Evolutionary conservation across 2,329 filamentous ascomycete species (phyloP), one percentile per base, ranked within the genome.

Genomic region (Penicillium sp.): DNA sequence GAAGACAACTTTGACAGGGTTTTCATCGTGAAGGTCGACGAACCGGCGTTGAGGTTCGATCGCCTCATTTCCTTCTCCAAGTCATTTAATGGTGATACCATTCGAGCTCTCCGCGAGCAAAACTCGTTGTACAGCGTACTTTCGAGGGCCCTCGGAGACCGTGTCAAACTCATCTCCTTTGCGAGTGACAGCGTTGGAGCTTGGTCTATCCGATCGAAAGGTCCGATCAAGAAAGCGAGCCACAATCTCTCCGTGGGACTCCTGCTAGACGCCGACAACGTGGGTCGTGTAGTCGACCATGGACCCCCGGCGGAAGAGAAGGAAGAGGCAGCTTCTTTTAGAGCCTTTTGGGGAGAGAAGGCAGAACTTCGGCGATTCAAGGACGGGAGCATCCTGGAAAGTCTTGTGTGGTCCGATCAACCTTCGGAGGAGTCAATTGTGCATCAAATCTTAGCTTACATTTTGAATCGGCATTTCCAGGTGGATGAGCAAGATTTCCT

Each of bases 271-370:
- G 79, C 88, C 1, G 78, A 82, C 34, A 88, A 90, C 61, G 86
- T 87, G 64, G 78, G 81, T 50, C 86, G 92, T 29, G 81, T 86
- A 43, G 88, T 96, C 57, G 94, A 99, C 60, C 89, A 91, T 68
- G 94, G 94, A 0, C 94, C 94, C 5, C 76, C 87, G 1, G 89
- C 90, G 2, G 92, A 97, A 67, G 83, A 94, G 55, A 91, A 93
- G 71, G 85, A 88, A 58, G 89, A 90, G 58, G 88, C 91, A 23
- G 85, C 85, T 9, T 81, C 81, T 29, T 99, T 96, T 70, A 88
- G 90, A 33, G 84, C 86, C 31, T 97, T 99, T 69, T 99, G 95
- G 94, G 94, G 93, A 6, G 87, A 93, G 9, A 95, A 94, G 69
- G 84, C 94, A 1, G 94, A 99, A 70, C 79, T 99, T 42, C 85